Base-by-base conservation (phyloP, 2,329 filamentous ascomycete species). In the Cylindrodendrum hubeiense region DNA sequence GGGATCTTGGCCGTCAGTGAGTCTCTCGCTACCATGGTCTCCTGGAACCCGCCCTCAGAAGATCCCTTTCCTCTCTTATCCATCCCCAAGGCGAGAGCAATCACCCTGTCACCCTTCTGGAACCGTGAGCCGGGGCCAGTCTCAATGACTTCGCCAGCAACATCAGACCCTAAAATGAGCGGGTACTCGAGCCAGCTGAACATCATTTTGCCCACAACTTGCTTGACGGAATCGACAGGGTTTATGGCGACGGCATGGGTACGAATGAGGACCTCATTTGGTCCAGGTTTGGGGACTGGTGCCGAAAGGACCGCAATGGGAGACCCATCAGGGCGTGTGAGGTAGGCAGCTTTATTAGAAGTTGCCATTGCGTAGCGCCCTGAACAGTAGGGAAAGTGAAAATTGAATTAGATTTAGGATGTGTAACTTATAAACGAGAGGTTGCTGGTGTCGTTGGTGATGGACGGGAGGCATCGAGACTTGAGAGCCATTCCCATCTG, bases 151-250 rank as follows among this genome's bases (percentile, higher is more conserved):
- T 70, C 69, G 46, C 75, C 75, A 10, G 72, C 71, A n/a, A 73
- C 63, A 41, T 75, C 73, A n/a, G 17, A 15, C 1, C 65, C 63
- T 12, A 65, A 55, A 10, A 67, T 58, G 15, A 43, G 5, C 5
- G 68, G 66, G 44, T 62, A 70, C 3, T 52, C 33, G n/a, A 68
- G 46, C 17, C 44, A 61, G 49, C 21, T 62, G 55, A 65, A 69
- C 54, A 63, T 71, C 28, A 33, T 60, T 39, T 34, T 72, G 60
- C 61, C 78, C 55, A 21, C 77, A 37, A 75, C 71, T 56, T 76
- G 75, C 43, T 69, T 68, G 6, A 66, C 54, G 33, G 65, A 67
- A 59, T 77, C 74, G 39, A 76, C 13, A 75, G 63, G 28, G 76
- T 74, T 76, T 24, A 76, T 61, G 26, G 71, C 74, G 28, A 76